These are phyloP conservation scores for Inonotus obliquus DNA, from an alignment of 1,284 basidiomycete genomes.

Conservation along the genomic window DNA sequence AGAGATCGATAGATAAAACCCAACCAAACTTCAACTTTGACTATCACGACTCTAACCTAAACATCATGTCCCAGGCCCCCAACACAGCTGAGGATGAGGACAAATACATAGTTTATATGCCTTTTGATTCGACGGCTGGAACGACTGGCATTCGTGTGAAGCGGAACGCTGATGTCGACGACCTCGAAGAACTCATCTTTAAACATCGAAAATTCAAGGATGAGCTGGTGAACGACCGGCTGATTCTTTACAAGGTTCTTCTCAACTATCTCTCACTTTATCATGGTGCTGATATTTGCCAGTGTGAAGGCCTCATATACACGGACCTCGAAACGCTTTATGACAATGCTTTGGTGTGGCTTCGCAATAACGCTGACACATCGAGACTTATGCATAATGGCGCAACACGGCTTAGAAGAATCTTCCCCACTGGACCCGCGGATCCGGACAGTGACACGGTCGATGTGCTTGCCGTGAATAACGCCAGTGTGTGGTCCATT, in stretches of 20 bases:
- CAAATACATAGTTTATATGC: not conserved
- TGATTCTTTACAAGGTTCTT: not conserved
- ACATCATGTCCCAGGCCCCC: no score
- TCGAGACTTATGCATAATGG: not conserved
- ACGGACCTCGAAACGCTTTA: not conserved
- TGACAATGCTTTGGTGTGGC: not conserved
- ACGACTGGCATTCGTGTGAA: not conserved
- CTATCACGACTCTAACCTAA: no score
- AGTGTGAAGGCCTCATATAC: not conserved
- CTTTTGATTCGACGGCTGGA: not conserved
- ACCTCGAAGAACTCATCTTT: not conserved
- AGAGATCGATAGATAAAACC: no score
- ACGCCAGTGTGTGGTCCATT: not conserved
- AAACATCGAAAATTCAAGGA: no score
- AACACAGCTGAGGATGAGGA: not conserved
- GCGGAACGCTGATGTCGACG: not conserved
- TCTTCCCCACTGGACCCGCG: no score
- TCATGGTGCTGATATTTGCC: not conserved
- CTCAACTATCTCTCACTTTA: not conserved
- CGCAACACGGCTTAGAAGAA: no score
- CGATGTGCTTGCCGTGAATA: not conserved
- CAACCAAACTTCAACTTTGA: no score
- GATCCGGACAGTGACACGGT: not conserved
- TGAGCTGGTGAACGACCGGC: not conserved
- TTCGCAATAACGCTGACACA: not conserved